Base-by-base conservation (phyloP, 805 yeast species). In the Lachancea kluyveri region DNA sequence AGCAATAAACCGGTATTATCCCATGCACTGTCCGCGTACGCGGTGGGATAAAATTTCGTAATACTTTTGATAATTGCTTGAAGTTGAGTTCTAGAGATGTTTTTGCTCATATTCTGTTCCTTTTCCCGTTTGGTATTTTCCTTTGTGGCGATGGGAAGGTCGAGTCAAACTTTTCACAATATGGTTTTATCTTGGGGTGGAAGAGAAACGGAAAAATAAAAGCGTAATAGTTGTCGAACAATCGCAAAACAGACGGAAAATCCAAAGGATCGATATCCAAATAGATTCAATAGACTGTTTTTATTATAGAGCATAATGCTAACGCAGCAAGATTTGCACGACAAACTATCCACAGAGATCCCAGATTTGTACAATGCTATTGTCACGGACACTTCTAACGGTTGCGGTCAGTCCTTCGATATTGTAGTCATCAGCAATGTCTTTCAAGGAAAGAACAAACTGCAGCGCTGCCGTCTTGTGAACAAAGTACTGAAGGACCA, bases 381-480 rank as follows among this genome's bases (percentile, higher is more conserved):
- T n/a, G 59, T 59, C 11, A 52, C 57, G 5, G 67, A 62, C 36
- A 62, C 67, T 43, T 65, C 78, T 26, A 94, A 94, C 10, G 99
- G 99, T 1, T 92, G 99, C 60, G 99, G 99, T 4, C 96, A 90
- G 57, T 95, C 97, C 3, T 90, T 88, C 59, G 95, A 94, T 22
- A 95, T 87, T 20, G 72, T 84, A 5, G 88, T 94, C 17, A 95
- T 92, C 7, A 59, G 78, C 5, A 68, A 74, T 26, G 51, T 65
- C 14, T 92, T 94, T 57, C 57, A 67, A 38, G 92, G 92, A 15
- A 85, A 86, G 61, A 86, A 85, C 60, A 83, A 82, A 54, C 65
- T 92, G 30, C 73, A 77, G 65, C 72, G 99, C 51, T 95, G 90
- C 48, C 67, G 97, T 43, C 49, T 87, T 44, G 95, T 94, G 28